phyloP scores from a whole-genome alignment of 176 grass and related monocot species.

The Tuctoria greenei region DNA sequence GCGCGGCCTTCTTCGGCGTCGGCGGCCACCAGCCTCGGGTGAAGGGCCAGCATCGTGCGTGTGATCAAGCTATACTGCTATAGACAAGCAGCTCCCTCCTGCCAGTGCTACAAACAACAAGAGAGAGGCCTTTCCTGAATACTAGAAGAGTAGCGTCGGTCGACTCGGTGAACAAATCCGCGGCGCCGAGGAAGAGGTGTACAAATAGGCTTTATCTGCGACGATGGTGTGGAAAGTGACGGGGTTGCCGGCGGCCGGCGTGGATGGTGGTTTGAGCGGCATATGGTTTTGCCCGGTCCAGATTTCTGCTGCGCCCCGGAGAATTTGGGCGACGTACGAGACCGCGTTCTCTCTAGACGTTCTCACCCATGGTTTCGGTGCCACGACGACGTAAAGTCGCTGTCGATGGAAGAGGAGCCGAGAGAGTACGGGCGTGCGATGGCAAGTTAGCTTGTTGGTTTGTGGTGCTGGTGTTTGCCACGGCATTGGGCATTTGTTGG shows the following conservation, averaged over 20 bases:
- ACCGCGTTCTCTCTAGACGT: neutral
- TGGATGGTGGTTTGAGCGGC: neutral
- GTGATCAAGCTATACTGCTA: too few relatives aligned
- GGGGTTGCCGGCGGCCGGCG: neutral
- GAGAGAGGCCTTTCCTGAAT: too few relatives aligned
- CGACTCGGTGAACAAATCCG: neutral
- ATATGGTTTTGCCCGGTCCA: neutral
- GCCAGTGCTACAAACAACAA: too few relatives aligned
- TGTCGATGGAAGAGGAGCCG: neutral
- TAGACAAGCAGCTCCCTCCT: neutral
- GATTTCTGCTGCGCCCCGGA: too few relatives aligned
- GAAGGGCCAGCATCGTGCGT: constrained; percentile 18
- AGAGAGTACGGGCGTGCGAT: neutral
- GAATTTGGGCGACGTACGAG: too few relatives aligned
- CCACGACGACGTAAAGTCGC: neutral
- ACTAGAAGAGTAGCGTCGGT: neutral
- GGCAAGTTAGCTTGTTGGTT: neutral
- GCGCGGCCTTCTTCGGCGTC: neutral
- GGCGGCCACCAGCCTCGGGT: constrained; percentile 7
- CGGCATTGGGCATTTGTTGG: neutral
- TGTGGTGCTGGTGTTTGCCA: neutral
- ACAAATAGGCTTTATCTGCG: neutral
- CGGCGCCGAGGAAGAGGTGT: neutral
- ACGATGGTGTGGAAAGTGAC: neutral
- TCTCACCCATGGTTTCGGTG: neutral